phyloP scores from a whole-genome alignment of 148 eudicot species.

The Chenopodium formosanum region DNA sequence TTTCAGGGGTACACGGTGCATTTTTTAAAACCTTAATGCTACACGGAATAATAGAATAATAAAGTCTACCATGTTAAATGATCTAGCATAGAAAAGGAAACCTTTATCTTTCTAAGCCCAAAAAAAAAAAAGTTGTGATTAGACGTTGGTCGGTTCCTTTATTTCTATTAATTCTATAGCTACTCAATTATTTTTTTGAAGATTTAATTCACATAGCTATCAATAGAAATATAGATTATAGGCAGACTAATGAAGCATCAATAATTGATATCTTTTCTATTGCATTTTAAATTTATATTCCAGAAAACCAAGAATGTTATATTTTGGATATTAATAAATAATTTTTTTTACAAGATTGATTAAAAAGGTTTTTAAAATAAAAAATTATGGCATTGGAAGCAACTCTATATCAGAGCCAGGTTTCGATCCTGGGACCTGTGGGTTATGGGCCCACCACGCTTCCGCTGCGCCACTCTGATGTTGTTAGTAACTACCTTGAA shows the following conservation, averaged over 20 bases:
- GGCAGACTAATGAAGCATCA: background rate
- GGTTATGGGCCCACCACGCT: slow-evolving; percentile 42
- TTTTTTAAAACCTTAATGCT: too few relatives aligned
- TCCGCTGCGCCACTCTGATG: slow-evolving; percentile 39
- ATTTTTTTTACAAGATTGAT: too few relatives aligned
- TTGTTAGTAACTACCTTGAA: background rate
- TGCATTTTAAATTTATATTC: too few relatives aligned
- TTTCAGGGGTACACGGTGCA: too few relatives aligned
- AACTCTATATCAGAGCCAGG: slow-evolving; percentile 32
- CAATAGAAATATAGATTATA: background rate
- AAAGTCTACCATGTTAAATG: too few relatives aligned
- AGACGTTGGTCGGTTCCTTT: too few relatives aligned
- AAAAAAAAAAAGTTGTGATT: too few relatives aligned
- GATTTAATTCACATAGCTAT: too few relatives aligned
- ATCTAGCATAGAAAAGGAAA: too few relatives aligned
- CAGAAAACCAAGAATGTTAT: background rate
- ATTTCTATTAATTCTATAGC: background rate
- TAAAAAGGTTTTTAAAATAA: background rate
- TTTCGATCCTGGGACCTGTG: slow-evolving; percentile 35
- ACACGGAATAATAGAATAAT: too few relatives aligned
- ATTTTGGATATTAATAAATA: background rate
- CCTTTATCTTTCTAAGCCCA: too few relatives aligned
- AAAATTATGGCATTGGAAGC: slow-evolving; percentile 14
- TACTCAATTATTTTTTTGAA: background rate
- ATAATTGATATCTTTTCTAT: too few relatives aligned